These are phyloP conservation scores for Cladophialophora bantiana DNA, from an alignment of 2,329 filamentous ascomycete species.

Conservation along the genomic window DNA sequence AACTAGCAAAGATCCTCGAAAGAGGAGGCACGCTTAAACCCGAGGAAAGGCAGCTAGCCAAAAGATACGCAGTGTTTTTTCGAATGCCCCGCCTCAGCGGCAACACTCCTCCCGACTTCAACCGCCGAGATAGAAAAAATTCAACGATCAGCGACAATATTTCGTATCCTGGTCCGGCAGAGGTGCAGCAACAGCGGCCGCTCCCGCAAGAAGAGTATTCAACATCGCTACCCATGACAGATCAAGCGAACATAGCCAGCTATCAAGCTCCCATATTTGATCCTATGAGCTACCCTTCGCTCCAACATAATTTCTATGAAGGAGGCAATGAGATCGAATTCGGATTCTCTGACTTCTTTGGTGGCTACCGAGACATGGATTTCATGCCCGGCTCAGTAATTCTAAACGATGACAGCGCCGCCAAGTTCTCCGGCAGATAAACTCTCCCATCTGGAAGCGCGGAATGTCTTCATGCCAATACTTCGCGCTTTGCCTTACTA, in stretches of 20 bases:
- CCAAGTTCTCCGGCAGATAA: neutral
- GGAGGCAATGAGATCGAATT: constrained; percentile 25
- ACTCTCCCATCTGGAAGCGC: neutral
- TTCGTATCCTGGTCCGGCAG: neutral
- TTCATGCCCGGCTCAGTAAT: constrained; percentile 11
- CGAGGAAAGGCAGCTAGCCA: constrained; percentile 31
- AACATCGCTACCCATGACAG: constrained; percentile 11
- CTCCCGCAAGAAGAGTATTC: constrained; percentile 14
- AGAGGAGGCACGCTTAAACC: constrained; percentile 20
- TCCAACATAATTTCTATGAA: constrained; percentile 23
- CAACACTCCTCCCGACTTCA: constrained; percentile 22
- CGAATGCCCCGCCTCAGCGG: constrained; percentile 29
- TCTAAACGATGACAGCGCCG: neutral
- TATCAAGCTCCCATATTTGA: constrained; percentile 28
- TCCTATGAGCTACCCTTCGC: constrained; percentile 22
- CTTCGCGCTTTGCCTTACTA: neutral
- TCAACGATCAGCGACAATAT: constrained; percentile 22
- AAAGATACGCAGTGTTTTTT: constrained; percentile 33
- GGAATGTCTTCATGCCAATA: neutral
- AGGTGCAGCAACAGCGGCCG: constrained; percentile 25
- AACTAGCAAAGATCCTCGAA: constrained; percentile 33
- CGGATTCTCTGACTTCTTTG: constrained; percentile 35
- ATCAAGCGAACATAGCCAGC: constrained; percentile 5
- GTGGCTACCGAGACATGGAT: constrained; percentile 23
- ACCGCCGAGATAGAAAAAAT: constrained; percentile 2